A percentile compares a stretch with the other conserved stretches of the same genome.
Conservation (phyloP, 176 grass and related monocot species). For the Pontederia paniculata region DNA sequence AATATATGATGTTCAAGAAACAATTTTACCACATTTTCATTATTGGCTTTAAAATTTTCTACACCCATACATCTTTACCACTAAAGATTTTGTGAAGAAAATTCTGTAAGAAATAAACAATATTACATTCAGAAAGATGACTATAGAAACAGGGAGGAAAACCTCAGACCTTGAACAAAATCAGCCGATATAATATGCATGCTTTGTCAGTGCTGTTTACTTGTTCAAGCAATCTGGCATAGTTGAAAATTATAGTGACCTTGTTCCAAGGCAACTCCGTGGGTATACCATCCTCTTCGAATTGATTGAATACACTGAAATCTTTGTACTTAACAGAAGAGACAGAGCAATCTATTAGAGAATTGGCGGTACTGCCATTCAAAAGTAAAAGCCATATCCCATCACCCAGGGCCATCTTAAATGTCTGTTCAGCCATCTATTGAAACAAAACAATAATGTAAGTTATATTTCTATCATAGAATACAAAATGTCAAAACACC, state of each 20-base stretch:
- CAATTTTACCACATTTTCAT: too few relatives aligned
- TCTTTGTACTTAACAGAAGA: conserved; percentile 51
- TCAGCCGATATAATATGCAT: conserved; percentile 65
- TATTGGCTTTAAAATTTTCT: too few relatives aligned
- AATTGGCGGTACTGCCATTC: conserved; percentile 15
- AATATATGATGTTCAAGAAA: too few relatives aligned
- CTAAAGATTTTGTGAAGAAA: too few relatives aligned
- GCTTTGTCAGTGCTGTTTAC: conserved; percentile 56
- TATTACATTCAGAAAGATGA: not conserved
- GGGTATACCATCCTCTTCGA: conserved; percentile 52
- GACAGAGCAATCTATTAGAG: conserved; percentile 22
- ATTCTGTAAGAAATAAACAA: not conserved
- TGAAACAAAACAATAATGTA: conserved; percentile 12
- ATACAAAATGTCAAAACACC: too few relatives aligned
- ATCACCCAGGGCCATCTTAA: conserved; percentile 80
- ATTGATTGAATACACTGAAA: conserved; percentile 60
- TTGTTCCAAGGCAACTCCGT: conserved; percentile 74
- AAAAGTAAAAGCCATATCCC: conserved; percentile 75
- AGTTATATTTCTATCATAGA: too few relatives aligned
- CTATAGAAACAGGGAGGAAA: conserved; percentile 6
- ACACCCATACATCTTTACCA: too few relatives aligned
- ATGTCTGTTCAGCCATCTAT: conserved; percentile 91
- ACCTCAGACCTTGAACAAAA: conserved; percentile 76
- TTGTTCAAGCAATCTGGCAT: conserved; percentile 83
- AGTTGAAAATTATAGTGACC: conserved; percentile 82